These are phyloP conservation scores for Desmodesmus armatus DNA, from an alignment of 139 green algal genomes.

Conservation along the genomic window DNA sequence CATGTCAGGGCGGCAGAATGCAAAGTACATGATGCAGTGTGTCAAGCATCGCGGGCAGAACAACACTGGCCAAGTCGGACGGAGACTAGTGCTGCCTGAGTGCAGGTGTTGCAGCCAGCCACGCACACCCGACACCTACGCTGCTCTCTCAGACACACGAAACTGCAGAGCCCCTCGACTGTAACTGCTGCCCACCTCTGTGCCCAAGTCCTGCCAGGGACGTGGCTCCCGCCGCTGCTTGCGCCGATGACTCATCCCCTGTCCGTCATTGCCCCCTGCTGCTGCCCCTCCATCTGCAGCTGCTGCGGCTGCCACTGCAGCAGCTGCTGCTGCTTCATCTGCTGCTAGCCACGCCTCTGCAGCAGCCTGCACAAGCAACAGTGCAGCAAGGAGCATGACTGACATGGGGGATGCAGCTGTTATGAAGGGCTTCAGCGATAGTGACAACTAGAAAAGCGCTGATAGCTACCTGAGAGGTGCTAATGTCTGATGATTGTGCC, in stretches of 20 bases:
- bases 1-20: background rate
- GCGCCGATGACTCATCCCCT: slow-evolving; percentile 34
- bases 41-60: too few relatives aligned
- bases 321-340: slow-evolving; percentile 44
- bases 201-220: slow-evolving; percentile 53
- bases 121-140: background rate
- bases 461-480: too few relatives aligned
- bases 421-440: too few relatives aligned
- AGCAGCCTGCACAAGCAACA: slow-evolving; percentile 22
- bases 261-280: slow-evolving; percentile 11
- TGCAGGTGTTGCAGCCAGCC: too few relatives aligned
- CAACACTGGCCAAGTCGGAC: too few relatives aligned
- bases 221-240: slow-evolving; percentile 28
- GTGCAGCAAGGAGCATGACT: slow-evolving; percentile 2
- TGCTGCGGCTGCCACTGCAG: slow-evolving; percentile 32
- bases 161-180: background rate
- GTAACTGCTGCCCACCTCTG: slow-evolving; percentile 24
- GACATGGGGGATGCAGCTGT: too few relatives aligned
- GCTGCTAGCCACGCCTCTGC: slow-evolving; percentile 46
- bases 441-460: too few relatives aligned
- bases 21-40: background rate
- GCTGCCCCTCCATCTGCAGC: slow-evolving; percentile 9
- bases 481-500: too few relatives aligned
- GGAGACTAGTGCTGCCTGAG: too few relatives aligned
- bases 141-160: background rate